Evolutionary conservation across 208 protist species (phyloP), one percentile per base, ranked within the genome.

Genomic region (Phytomonas serpens): DNA sequence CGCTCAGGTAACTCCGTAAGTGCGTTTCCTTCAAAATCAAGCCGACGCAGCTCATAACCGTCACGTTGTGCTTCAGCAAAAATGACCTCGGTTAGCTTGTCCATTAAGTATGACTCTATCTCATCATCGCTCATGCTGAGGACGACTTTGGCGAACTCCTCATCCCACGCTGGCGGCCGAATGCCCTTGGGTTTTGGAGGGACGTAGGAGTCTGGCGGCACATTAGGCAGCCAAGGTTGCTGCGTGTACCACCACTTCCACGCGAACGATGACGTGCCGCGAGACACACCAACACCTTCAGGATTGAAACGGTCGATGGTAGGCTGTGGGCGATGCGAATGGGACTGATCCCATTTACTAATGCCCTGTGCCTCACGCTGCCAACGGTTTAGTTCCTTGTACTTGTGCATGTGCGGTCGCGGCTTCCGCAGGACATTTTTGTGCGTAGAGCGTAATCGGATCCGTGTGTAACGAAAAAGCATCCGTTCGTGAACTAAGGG

Each of bases 161-260:
- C 87, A 63, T 93, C 89, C 90, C 93, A 97, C 23, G 87, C 61
- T 0, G 84, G 74, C 19, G 93, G 90, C 6, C 82, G 77, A 42
- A 87, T 75, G 42, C 82, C 82, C 36, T 75, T 62, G 38, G 80
- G 83, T 7, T 33, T 67, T 0, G 81, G 81, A 0, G 68, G 33
- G 14, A 57, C 36, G 78, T 89, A 89, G 75, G 77, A 80, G 37
- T 76, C 73, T 19, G 88, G 83, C 11, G 88, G 72, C 0, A 95
- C 84, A 67, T 97, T 95, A 16, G 93, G 87, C 57, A 97, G 77
- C 86, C 86, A 94, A 68, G 90, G 90, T 75, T 95, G 89, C 78
- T 97, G 93, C 68, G 89, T 94, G 73, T 95, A 82, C 93, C 93
- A 97, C 90, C 93, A 97, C 75, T 84, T 83, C 89, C 89, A 95